Evolutionary conservation across 2,329 filamentous ascomycete genomes (phyloP), one percentile per base, ranked within the genome.

Genomic region (Akanthomyces uredinophilus): DNA sequence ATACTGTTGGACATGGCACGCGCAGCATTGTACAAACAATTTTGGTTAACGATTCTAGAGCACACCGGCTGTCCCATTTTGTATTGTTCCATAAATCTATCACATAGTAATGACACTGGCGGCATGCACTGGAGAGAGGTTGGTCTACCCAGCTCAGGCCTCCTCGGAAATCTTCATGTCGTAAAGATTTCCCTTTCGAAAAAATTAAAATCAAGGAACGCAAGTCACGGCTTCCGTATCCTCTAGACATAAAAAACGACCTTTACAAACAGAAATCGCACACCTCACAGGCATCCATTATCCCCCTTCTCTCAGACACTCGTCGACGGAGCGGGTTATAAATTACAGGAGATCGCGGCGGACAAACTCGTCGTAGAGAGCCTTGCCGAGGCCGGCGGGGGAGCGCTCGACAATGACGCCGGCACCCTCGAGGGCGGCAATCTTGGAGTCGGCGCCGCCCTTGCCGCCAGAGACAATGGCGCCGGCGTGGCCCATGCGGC

Each of bases 381-480:
- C 89, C 86, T 96, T 97, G 76, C 95, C 95, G 71, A 99, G 86
- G 70, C 87, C 79, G 68, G 95, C 95, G 67, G 95, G 94, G 72
- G 91, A 96, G 78, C 92, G 89, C 87, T 98, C 94, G 68, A 99
- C 95, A 71, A 97, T 86, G 71, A 98, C 95, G 76, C 95, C 95
- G 66, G 95, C 95, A 67, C 85, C 84, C 83, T 98, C 90, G 64
- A 99, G 88, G 65, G 95, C 95, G 72, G 88, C 84, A 79, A 99
- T 99, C 89, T 99, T 99, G 75, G 92, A 96, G 81, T 98, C 92
- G 67, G 95, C 95, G 75, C 92, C 95, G 74, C 95, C 95, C 87
- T 97, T 98, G 72, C 95, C 95, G 71, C 95, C 95, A 69, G 91
- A 92, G 68, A 99, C 94, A 75, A 99, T 99, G 74, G 95, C 95